Evolutionary conservation across 805 yeast genomes (phyloP).

Genomic region (Kockiozyma suomiensis): DNA sequence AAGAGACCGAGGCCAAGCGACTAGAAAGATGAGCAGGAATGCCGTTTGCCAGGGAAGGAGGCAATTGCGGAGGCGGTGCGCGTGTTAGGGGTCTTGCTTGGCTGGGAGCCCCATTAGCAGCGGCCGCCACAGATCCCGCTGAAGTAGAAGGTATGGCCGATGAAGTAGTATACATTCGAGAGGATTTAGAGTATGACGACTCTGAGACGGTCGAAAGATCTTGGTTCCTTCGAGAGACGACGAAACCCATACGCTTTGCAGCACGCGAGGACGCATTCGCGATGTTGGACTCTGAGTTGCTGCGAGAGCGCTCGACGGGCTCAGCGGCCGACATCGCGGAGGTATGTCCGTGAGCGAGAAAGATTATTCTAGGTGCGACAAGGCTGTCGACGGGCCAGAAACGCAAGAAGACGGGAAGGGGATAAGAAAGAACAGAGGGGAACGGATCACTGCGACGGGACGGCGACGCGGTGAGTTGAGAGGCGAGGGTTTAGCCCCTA

Average conservation of each 20-base stretch:
- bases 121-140: neutral
- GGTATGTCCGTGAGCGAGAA: neutral
- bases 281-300: slow-evolving; percentile 34
- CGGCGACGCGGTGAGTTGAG: neutral
- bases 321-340: slow-evolving; percentile 16
- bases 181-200: neutral
- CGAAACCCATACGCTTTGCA: slow-evolving; percentile 37
- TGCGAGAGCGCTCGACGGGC: slow-evolving; percentile 36
- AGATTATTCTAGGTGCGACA: neutral
- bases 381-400: neutral
- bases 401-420: neutral
- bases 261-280: slow-evolving; percentile 24
- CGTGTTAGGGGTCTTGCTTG: neutral
- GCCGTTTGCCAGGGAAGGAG: slow-evolving; percentile 11
- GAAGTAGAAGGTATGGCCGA: neutral
- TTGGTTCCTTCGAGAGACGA: slow-evolving; percentile 25
- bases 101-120: neutral
- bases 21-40: slow-evolving; percentile 3
- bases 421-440: neutral
- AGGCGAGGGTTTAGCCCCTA: neutral
- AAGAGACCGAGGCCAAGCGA: neutral
- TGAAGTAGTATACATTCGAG: neutral
- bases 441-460: neutral
- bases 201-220: slow-evolving; percentile 32
- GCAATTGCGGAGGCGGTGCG: slow-evolving; percentile 16